Evolutionary conservation across 306 rosid species (phyloP).

Genomic region (Castanea sativa): DNA sequence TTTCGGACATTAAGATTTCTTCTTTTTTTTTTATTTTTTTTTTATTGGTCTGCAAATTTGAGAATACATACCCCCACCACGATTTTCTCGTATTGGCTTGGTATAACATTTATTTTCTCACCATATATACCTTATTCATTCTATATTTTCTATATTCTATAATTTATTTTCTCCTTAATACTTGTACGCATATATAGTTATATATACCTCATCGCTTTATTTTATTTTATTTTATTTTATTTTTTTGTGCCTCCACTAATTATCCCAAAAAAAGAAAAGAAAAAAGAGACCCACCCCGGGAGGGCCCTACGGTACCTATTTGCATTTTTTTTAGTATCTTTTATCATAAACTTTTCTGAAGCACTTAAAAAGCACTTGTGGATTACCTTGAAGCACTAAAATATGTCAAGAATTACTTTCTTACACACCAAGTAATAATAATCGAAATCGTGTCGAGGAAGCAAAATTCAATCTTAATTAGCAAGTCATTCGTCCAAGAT

Average conservation of each 20-base stretch:
- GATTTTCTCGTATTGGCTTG: neutral
- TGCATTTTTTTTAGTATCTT: too few relatives aligned
- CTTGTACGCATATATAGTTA: neutral
- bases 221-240: fast-evolving
- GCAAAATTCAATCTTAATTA: neutral
- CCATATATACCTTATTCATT: neutral
- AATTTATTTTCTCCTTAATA: neutral
- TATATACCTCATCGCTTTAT: too few relatives aligned
- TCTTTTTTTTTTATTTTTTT: too few relatives aligned
- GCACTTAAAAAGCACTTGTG: too few relatives aligned
- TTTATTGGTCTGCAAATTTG: neutral
- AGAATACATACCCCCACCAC: too few relatives aligned
- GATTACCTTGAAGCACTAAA: neutral
- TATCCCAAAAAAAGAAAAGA: too few relatives aligned
- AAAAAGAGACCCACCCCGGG: too few relatives aligned
- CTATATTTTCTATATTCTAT: too few relatives aligned
- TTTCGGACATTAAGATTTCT: too few relatives aligned
- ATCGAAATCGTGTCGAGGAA: neutral
- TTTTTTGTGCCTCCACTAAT: too few relatives aligned
- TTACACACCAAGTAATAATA: neutral
- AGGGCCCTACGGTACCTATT: too few relatives aligned
- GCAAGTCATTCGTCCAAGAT: neutral
- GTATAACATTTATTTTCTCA: neutral
- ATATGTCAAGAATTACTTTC: neutral
- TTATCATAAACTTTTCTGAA: too few relatives aligned